phyloP scores from a whole-genome alignment of 371 early-diverging fungal species.

The Mucor indicus region DNA sequence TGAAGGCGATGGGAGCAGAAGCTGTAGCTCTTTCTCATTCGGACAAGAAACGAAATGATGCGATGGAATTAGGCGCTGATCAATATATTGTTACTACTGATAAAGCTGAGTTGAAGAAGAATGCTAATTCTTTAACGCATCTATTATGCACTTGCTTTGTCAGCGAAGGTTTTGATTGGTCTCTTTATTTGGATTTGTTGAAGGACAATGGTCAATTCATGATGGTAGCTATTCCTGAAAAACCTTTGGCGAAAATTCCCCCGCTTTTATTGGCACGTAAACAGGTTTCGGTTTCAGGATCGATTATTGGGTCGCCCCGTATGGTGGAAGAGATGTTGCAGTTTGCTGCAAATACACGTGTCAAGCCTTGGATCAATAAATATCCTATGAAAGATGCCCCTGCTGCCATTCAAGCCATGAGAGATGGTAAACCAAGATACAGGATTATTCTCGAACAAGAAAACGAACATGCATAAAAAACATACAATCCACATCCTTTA shows the following conservation, averaged over 20 bases:
- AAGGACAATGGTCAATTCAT: constrained; percentile 39
- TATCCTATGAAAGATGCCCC: constrained; percentile 62
- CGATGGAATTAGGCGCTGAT: constrained; percentile 60
- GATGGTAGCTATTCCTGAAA: constrained; percentile 59
- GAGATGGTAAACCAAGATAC: constrained; percentile 65
- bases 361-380: constrained; percentile 65
- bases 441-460: constrained; percentile 57
- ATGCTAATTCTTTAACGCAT: constrained; percentile 15
- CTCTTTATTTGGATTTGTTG: constrained; percentile 34
- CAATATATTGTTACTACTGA: constrained; percentile 24
- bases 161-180: constrained; percentile 37
- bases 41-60: constrained; percentile 60
- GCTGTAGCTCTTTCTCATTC: constrained; percentile 66
- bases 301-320: constrained; percentile 62
- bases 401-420: constrained; percentile 57
- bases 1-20: constrained; percentile 58
- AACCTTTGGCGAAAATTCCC: constrained; percentile 22
- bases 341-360: constrained; percentile 63
- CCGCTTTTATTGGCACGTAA: constrained; percentile 10
- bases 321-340: constrained; percentile 64
- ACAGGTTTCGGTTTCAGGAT: constrained; percentile 58
- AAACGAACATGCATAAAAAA: too few relatives aligned
- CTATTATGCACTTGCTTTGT: constrained; percentile 36
- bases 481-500: too few relatives aligned
- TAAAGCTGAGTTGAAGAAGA: not conserved